Base-by-base conservation (phyloP, 768 basidiomycete species). In the Leucosporidium creatinivorum region DNA sequence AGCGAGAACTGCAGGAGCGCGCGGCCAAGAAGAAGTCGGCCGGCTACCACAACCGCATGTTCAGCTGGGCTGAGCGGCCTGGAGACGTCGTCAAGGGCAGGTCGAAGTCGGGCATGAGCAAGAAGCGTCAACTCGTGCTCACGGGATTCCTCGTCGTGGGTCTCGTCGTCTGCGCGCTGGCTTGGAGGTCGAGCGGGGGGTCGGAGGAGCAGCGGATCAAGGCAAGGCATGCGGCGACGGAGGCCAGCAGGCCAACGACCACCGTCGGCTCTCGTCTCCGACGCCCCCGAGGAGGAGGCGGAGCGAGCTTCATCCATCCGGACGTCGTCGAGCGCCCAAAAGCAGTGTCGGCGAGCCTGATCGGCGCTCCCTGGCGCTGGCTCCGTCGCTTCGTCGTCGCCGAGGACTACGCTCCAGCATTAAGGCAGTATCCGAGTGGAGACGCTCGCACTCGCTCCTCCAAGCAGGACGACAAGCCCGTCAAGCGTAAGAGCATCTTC, bases 221-320 rank as follows among this genome's bases (percentile, higher is more conserved):
- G 50, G 25, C 21, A 23, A 51, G 21, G 21, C 50, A 51, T n/a
- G 50, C 50, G 9, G 50, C 50, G 50, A 23, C 23, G 25, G 25
- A 2, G 50, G 23, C 25, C 13, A 51, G 50, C 21, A 51, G 50
- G 47, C 28, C 33, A 21, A 47, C 59, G 17, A 15, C 49, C 1
- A 18, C 31, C 1, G n/a, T 69, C 3, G 63, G 68, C 1, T 25
- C 25, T 8, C 59, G 68, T 2, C 54, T 69, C 2, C 60, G 56
- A 1, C 59, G 63, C 7, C 21, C 50, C 0, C 28, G 19, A 4
- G 8, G 33, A 15, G 52, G 64, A 59, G 64, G 58, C 39, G 57
- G 47, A 48, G 56, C 56, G 1, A 1, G 13, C 9, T 72, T 72
- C 62, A 68, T 72, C 49, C 70, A 72, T 39, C 70, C 70, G 5